Evolutionary conservation across 1,284 basidiomycete genomes (phyloP), one percentile per base, ranked within the genome.

Genomic region (Ustilago loliicola): DNA sequence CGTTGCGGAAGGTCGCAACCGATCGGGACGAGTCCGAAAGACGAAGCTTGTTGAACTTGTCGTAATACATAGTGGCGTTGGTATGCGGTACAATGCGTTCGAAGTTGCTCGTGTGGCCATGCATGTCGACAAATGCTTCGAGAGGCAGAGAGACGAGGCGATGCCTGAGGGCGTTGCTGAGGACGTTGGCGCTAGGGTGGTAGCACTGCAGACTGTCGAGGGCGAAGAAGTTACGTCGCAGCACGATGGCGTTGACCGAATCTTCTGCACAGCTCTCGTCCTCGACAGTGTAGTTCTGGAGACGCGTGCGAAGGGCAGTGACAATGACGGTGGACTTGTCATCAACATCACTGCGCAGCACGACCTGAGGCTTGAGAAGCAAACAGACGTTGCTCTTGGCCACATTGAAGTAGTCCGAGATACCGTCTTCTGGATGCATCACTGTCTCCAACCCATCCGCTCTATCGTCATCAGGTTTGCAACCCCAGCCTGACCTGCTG

Each of bases 1-100:
- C 64, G 10, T 65, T 58, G 25, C 72, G 55, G 85, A 87, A 59
- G 82, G 77, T 64, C 2, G 76, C 72, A n/a, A 86, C 75, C 60
- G 90, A 89, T 45, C 90, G 90, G 7, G 91, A 88, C 68, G 91
- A 91, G 81, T 92, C 94, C 48, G 93, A 91, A 57, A 97, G 88
- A 45, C 82, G 73, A 23, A 83, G 73, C 66, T 81, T 77, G 70
- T 99, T 98, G 89, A 98, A 98, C 86, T 94, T 95, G 89, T 99
- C 96, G 85, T 96, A 94, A 61, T 92, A 91, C 77, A 97, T 90
- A 1, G 90, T 91, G 4, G 94, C 94, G 77, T 94, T 92, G 0
- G 95, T 95, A 85, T 94, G 93, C 9, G 94, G 93, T 2, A 98
- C 92, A 50, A 99, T 90, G 1, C 95, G 92, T 82, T 96, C 94